phyloP scores from a whole-genome alignment of 176 grass and related monocot species.

The Olyra latifolia region DNA sequence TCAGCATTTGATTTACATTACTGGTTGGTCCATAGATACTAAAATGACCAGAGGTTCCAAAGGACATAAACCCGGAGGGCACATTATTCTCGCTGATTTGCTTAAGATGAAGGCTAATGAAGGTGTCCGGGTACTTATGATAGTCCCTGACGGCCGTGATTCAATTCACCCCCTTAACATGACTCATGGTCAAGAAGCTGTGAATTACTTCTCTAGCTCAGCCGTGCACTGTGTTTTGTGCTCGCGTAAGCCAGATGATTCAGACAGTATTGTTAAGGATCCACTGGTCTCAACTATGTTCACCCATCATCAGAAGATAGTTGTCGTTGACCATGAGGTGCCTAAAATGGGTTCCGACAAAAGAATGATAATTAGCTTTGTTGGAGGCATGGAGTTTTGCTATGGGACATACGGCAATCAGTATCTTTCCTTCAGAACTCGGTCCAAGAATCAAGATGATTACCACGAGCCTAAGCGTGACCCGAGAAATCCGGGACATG shows the following conservation, averaged over 20 bases:
- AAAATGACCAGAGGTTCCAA: conserved; percentile 56
- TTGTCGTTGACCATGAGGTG: conserved; percentile 53
- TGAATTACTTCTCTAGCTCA: conserved; percentile 36
- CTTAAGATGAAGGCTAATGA: conserved; percentile 67
- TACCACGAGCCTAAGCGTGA: conserved; percentile 68
- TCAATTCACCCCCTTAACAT: too few species aligned
- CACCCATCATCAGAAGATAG: conserved; percentile 68
- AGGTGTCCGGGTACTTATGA: conserved; percentile 58
- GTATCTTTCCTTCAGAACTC: conserved; percentile 52
- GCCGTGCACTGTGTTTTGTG: conserved; percentile 53
- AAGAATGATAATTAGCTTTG: conserved; percentile 60
- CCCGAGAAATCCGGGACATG: conserved; percentile 68
- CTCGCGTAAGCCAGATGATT: conserved; percentile 63
- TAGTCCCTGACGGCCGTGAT: conserved; percentile 60
- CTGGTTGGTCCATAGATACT: conserved; percentile 58
- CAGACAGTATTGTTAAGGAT: conserved; percentile 63
- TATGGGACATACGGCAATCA: conserved; percentile 62
- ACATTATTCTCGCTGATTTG: conserved; percentile 57
- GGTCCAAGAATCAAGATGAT: conserved; percentile 43
- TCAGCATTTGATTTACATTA: conserved; percentile 66
- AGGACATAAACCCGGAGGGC: conserved; percentile 53
- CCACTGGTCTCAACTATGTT: conserved; percentile 62
- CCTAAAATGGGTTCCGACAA: conserved; percentile 45
- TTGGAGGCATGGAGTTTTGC: conserved; percentile 66
- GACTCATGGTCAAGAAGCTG: conserved; percentile 59